Base-by-base conservation (phyloP, 2,329 filamentous ascomycete species). In the Polychaeton citri region DNA sequence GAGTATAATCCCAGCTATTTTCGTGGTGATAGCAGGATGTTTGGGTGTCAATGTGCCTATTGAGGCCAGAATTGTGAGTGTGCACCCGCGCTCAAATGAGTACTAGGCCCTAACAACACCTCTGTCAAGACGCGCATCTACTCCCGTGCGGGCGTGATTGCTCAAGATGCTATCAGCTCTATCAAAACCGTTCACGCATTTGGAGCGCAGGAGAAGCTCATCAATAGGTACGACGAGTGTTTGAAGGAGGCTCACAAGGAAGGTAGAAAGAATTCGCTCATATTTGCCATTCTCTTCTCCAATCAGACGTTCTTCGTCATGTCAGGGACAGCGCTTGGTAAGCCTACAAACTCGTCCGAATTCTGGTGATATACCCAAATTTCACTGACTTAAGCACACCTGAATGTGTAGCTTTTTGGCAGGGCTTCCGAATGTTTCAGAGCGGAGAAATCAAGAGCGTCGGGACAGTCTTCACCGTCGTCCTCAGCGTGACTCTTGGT, bases 141-240 rank as follows among this genome's bases (percentile, higher is more conserved):
- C 39, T 62, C 62, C 6, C 54, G 58, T 38, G 66, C 63, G 4
- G 62, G 59, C 2, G 53, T 58, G 5, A 50, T 71, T 3, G 67
- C 68, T 1, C 64, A 71, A 48, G 68, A 72, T 39, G 63, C 66
- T 0, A 56, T 72, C 26, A 59, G 59, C 6, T 67, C 64, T 0
- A 64, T 72, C 39, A 58, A 62, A 2, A 71, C 65, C 0, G 63
- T 72, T 6, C 58, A 62, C 33, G 64, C 64, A 1, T 71, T 71
- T 43, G 64, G 66, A 39, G 57, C 65, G 3, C 58, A 63, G 20
- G 51, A 57, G 4, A 58, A 64, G 34, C 50, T 71, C 26, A 53
- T 58, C 2, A 42, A 47, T 12, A 61, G 54, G 40, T 70, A 69
- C 40, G 60, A 69, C 34, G 50, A 51, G 8, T 55, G 57, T 28